These are phyloP conservation scores for Spergularia bocconei DNA, from an alignment of 148 eudicot species.

Conservation along the genomic window DNA sequence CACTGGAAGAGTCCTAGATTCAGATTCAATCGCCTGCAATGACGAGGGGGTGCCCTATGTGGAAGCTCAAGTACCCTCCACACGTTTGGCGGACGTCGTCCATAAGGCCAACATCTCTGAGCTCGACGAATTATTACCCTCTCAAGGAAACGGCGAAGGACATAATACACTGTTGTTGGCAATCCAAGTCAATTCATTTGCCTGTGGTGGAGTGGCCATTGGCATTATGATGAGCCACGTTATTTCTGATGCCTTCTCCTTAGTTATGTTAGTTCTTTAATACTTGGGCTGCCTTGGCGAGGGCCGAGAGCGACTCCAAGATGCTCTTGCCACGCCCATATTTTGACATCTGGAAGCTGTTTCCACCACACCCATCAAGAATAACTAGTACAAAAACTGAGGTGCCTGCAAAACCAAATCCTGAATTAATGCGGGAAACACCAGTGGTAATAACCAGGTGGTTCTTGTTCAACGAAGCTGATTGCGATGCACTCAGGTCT, in stretches of 20 bases:
- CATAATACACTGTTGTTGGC: neutral
- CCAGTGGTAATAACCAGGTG: conserved; percentile 16
- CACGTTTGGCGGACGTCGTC: conserved; percentile 5
- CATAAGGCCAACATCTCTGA: neutral
- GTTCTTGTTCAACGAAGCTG: neutral
- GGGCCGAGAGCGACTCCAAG: neutral
- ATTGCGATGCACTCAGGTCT: neutral
- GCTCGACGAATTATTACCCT: neutral
- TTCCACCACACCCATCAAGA: neutral
- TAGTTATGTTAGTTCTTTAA: conserved; percentile 25
- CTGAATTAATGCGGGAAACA: neutral
- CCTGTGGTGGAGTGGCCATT: conserved; percentile 38
- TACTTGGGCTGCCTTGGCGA: conserved; percentile 35
- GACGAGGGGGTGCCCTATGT: conserved; percentile 32
- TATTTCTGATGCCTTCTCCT: conserved; percentile 35
- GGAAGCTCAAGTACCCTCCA: neutral
- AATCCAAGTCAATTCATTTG: conserved; percentile 33
- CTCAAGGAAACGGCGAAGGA: neutral
- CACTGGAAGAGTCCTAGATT: conserved; percentile 26
- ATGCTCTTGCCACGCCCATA: neutral
- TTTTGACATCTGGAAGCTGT: conserved; percentile 2
- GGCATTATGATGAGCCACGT: conserved; percentile 28
- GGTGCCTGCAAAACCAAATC: neutral
- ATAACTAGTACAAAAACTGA: neutral
- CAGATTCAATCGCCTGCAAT: conserved; percentile 18